Percentiles rank a stretch among this genome's conserved stretches.
Conservation (phyloP, 1,284 basidiomycete genomes). For the Cryptococcus wingfieldii region DNA sequence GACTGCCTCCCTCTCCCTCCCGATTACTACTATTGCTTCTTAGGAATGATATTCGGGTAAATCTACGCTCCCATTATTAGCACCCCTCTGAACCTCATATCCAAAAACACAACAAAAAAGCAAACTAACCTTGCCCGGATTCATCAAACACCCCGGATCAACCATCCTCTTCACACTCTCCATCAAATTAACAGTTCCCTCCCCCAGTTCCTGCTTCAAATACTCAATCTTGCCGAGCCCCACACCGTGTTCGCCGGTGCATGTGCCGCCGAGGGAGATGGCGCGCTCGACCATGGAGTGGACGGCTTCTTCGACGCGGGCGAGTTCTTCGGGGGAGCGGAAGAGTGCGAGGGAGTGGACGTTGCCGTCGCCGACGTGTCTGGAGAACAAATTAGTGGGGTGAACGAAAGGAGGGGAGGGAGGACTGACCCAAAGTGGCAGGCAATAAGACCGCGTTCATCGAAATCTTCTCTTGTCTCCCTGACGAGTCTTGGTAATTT, state of each 20-base stretch:
- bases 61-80: constrained; percentile 11
- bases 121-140: constrained; percentile 63
- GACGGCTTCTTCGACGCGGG: constrained; percentile 48
- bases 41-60: constrained; percentile 42
- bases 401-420: background rate
- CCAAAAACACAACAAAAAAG: background rate
- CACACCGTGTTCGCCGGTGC: constrained; percentile 76
- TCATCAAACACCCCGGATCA: constrained; percentile 71
- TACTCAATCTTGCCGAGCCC: constrained; percentile 69
- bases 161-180: constrained; percentile 67
- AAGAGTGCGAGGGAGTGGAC: constrained; percentile 42
- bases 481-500: constrained; percentile 69
- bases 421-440: constrained; percentile 46
- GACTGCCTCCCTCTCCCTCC: too few species aligned
- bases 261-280: constrained; percentile 52
- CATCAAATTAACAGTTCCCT: constrained; percentile 73
- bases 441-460: constrained; percentile 58
- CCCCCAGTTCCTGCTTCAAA: constrained; percentile 68
- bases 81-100: too few species aligned
- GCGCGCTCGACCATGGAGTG: constrained; percentile 52
- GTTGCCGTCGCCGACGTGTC: constrained; percentile 80
- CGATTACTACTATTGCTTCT: background rate
- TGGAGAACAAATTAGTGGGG: constrained; percentile 49
- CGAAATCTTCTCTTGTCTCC: constrained; percentile 70
- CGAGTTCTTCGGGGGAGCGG: constrained; percentile 40